A percentile compares a stretch with the other conserved stretches of the same genome.
Conservation (phyloP, 1,284 basidiomycete genomes). For the Irpex sp. region DNA sequence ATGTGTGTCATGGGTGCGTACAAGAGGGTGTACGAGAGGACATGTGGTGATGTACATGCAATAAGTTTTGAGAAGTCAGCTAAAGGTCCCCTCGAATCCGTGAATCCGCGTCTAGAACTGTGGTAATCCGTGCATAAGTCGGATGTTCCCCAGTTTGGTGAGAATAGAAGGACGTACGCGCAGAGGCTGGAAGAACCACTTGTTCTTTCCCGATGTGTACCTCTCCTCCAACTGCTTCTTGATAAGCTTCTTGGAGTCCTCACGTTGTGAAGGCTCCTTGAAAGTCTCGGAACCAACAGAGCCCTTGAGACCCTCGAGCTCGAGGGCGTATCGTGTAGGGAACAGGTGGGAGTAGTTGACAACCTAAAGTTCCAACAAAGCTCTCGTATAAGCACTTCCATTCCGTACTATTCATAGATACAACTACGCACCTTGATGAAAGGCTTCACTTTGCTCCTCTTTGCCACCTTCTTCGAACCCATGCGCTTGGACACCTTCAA, state of each 20-base stretch:
- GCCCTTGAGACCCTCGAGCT: constrained; percentile 91
- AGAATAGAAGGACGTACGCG: constrained; percentile 48
- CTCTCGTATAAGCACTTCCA: neutral
- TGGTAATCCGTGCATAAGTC: neutral
- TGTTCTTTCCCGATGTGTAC: constrained; percentile 89
- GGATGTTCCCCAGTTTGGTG: neutral
- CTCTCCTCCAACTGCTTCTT: constrained; percentile 95
- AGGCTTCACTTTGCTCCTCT: constrained; percentile 94
- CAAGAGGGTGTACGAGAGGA: constrained; percentile 5
- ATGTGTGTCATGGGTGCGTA: constrained; percentile 7
- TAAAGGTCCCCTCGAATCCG: constrained; percentile 7
- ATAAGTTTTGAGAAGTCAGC: constrained; percentile 16
- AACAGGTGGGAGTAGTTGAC: constrained; percentile 97
- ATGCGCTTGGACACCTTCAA: constrained; percentile 94
- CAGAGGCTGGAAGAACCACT: constrained; percentile 89
- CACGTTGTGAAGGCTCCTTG: constrained; percentile 92
- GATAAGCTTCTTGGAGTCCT: constrained; percentile 92
- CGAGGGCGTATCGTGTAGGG: constrained; percentile 95
- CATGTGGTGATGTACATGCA: constrained; percentile 17
- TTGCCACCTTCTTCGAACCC: constrained; percentile 91
- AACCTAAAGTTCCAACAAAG: constrained; percentile 40
- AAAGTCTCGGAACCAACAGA: constrained; percentile 82
- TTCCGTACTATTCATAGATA: neutral
- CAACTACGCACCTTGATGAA: constrained; percentile 86
- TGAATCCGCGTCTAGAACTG: constrained; percentile 20